These are phyloP conservation scores for Penicillium polonicum DNA, from an alignment of 2,329 filamentous ascomycete genomes.

Conservation along the genomic window DNA sequence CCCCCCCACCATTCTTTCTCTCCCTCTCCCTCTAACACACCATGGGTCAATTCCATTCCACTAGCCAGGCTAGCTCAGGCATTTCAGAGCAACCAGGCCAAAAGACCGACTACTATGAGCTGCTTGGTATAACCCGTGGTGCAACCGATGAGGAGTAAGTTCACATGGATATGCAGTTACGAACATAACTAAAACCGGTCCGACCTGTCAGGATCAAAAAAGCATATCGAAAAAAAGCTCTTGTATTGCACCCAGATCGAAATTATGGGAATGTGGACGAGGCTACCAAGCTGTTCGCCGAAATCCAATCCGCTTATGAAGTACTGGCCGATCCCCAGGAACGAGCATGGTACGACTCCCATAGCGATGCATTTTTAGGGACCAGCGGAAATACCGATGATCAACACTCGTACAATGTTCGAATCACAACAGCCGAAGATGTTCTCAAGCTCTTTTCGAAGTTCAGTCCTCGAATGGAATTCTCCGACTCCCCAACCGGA, in stretches of 20 bases:
- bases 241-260: conserved; percentile 92
- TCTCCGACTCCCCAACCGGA: conserved; percentile 73
- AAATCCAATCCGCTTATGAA: conserved; percentile 90
- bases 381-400: conserved; percentile 53
- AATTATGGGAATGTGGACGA: conserved; percentile 84
- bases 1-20: background rate
- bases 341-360: conserved; percentile 95
- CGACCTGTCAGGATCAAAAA: conserved; percentile 71
- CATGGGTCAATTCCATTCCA: conserved; percentile 50
- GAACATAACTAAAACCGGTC: conserved; percentile 1
- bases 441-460: conserved; percentile 74
- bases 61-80: conserved; percentile 25
- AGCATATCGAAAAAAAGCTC: conserved; percentile 83
- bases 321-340: conserved; percentile 95
- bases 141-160: conserved; percentile 79
- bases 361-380: conserved; percentile 78
- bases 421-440: conserved; percentile 76
- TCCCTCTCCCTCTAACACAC: background rate
- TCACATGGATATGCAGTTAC: background rate
- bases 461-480: conserved; percentile 75
- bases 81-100: conserved; percentile 20
- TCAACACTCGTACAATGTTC: conserved; percentile 66
- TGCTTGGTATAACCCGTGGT: conserved; percentile 69
- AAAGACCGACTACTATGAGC: conserved; percentile 63
- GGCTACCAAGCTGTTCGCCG: conserved; percentile 82